Conservation (phyloP, 805 yeast genomes). For the Candida nonsorbophila region DNA sequence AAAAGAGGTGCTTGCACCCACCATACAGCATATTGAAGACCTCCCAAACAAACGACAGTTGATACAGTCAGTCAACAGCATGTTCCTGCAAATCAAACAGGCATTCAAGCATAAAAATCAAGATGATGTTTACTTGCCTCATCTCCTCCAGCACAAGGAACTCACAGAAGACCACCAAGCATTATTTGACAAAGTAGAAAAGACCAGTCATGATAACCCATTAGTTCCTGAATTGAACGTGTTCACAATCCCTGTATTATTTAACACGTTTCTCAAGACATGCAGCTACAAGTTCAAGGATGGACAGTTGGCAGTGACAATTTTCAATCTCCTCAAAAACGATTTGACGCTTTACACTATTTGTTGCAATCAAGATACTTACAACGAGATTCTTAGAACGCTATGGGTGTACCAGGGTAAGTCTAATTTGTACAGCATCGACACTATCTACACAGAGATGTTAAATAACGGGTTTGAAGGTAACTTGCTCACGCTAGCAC, state of each 20-base stretch:
- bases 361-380: constrained; percentile 36
- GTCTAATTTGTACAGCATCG: constrained; percentile 27
- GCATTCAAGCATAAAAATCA: too few relatives aligned
- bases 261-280: constrained; percentile 24
- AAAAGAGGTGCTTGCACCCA: constrained; percentile 2
- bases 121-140: constrained; percentile 9
- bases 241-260: constrained; percentile 29
- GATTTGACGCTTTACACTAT: constrained; percentile 28
- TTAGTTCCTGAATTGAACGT: constrained; percentile 22
- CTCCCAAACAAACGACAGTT: too few relatives aligned
- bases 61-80: too few relatives aligned
- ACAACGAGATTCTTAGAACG: constrained; percentile 30
- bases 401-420: constrained; percentile 37
- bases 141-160: constrained; percentile 3
- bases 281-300: constrained; percentile 21
- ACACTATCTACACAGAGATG: constrained; percentile 33
- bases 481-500: constrained; percentile 27
- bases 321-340: constrained; percentile 29
- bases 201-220: constrained; percentile 13
- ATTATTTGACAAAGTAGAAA: constrained; percentile 12
- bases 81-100: too few relatives aligned
- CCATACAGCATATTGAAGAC: constrained; percentile 1
- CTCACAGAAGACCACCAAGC: constrained; percentile 14
- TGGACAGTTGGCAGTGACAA: constrained; percentile 29
- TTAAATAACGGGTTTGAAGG: constrained; percentile 36